Conservation (phyloP, 2,329 filamentous ascomycete species). For the Mycogone perniciosa region DNA sequence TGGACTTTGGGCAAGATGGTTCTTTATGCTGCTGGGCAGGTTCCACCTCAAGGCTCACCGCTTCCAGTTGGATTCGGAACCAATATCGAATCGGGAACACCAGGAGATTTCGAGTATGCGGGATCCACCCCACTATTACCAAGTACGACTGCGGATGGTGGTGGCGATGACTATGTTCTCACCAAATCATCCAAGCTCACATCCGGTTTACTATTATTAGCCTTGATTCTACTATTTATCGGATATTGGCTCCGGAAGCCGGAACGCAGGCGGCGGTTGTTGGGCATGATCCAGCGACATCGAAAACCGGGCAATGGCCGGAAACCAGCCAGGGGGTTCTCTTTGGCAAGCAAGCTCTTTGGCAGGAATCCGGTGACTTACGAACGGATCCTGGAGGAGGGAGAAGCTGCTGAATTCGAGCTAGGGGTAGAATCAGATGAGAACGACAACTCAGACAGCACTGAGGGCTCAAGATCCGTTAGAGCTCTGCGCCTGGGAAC, state of each 20-base stretch:
- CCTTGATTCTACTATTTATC: slow-evolving; percentile 64
- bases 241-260: slow-evolving; percentile 72
- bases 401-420: slow-evolving; percentile 69
- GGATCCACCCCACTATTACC: slow-evolving; percentile 44
- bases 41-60: slow-evolving; percentile 52
- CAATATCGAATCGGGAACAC: slow-evolving; percentile 60
- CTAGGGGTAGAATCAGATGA: slow-evolving; percentile 61
- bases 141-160: slow-evolving; percentile 35
- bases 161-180: slow-evolving; percentile 56
- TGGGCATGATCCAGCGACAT: slow-evolving; percentile 23
- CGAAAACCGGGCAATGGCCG: slow-evolving; percentile 20
- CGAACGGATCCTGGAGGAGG: slow-evolving; percentile 81
- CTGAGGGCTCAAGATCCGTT: slow-evolving; percentile 49
- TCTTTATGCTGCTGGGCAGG: slow-evolving; percentile 84
- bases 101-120: slow-evolving; percentile 78
- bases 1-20: slow-evolving; percentile 98
- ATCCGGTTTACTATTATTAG: slow-evolving; percentile 69
- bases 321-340: slow-evolving; percentile 45
- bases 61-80: slow-evolving; percentile 89
- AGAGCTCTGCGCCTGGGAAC: slow-evolving; percentile 62
- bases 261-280: slow-evolving; percentile 52
- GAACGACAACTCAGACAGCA: slow-evolving; percentile 58
- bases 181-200: slow-evolving; percentile 61
- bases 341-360: slow-evolving; percentile 60
- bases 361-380: slow-evolving; percentile 55